These are phyloP conservation scores for Hypoxylon trugodes DNA, from an alignment of 495 filamentous ascomycete species.

Conservation along the genomic window DNA sequence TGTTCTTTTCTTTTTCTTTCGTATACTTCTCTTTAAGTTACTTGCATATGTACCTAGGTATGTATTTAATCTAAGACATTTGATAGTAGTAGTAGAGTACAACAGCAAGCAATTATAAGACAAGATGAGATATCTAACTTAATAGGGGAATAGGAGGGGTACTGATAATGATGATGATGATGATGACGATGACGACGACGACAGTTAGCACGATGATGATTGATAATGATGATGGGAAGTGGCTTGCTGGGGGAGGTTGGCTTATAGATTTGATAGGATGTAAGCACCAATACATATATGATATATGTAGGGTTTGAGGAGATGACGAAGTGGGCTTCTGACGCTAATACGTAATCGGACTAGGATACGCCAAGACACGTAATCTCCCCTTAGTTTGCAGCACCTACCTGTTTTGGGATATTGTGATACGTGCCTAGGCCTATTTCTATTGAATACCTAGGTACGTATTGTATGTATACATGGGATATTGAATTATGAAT, in stretches of 20 bases:
- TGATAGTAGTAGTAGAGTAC: background rate
- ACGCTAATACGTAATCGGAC: background rate
- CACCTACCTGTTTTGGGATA: background rate
- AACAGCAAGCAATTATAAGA: background rate
- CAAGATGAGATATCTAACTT: background rate
- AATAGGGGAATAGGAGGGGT: background rate
- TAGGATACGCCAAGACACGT: conserved; percentile 1
- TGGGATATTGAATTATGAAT: background rate
- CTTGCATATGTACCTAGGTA: background rate
- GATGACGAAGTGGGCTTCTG: conserved; percentile 1
- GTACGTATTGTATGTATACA: background rate
- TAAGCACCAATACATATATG: background rate
- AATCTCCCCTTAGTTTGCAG: conserved; percentile 14
- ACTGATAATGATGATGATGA: background rate
- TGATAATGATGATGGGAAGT: background rate
- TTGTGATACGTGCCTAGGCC: background rate
- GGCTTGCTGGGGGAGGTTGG: background rate
- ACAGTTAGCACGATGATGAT: background rate
- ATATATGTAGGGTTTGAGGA: background rate
- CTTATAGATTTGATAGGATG: background rate
- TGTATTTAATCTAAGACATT: too few relatives aligned
- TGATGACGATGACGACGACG: background rate
- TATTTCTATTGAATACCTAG: background rate
- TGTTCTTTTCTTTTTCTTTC: too few relatives aligned
- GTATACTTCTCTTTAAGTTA: too few relatives aligned